Evolutionary conservation across 805 yeast species (phyloP).

Genomic region (Candida xiaguanensis): DNA sequence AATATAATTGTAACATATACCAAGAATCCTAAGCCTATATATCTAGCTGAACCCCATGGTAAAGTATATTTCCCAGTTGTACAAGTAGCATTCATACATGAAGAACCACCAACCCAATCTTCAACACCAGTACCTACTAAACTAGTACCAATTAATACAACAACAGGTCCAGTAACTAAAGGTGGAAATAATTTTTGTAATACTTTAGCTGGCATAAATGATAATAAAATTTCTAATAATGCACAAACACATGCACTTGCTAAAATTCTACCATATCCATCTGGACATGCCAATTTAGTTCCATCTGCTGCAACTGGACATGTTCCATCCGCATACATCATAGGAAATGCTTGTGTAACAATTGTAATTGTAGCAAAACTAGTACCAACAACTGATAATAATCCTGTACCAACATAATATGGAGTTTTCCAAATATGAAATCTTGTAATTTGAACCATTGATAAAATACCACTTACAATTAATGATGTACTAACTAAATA

Average conservation of each 20-base stretch:
- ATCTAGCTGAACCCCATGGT: conserved; percentile 84
- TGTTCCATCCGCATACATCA: conserved; percentile 59
- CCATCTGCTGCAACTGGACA: conserved; percentile 66
- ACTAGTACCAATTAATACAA: conserved; percentile 72
- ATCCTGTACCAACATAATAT: conserved; percentile 82
- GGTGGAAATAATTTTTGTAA: conserved; percentile 82
- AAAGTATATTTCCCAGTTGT: conserved; percentile 33
- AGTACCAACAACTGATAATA: conserved; percentile 87
- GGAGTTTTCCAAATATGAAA: conserved; percentile 72
- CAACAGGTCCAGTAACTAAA: conserved; percentile 91
- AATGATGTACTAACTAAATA: conserved; percentile 38
- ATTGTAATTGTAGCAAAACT: conserved; percentile 86
- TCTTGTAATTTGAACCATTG: conserved; percentile 63
- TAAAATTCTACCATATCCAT: conserved; percentile 83
- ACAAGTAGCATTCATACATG: conserved; percentile 44
- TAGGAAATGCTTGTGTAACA: conserved; percentile 69
- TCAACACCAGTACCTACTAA: conserved; percentile 70
- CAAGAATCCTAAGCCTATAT: conserved; percentile 81
- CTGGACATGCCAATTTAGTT: conserved; percentile 67
- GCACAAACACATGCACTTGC: conserved; percentile 82
- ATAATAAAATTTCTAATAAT: conserved; percentile 63
- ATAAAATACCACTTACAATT: conserved; percentile 49
- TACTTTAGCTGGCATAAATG: conserved; percentile 71
- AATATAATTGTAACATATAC: conserved; percentile 72
- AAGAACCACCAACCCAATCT: conserved; percentile 88